Evolutionary conservation across 1,284 basidiomycete genomes (phyloP).

Genomic region (Irpex lacteus): DNA sequence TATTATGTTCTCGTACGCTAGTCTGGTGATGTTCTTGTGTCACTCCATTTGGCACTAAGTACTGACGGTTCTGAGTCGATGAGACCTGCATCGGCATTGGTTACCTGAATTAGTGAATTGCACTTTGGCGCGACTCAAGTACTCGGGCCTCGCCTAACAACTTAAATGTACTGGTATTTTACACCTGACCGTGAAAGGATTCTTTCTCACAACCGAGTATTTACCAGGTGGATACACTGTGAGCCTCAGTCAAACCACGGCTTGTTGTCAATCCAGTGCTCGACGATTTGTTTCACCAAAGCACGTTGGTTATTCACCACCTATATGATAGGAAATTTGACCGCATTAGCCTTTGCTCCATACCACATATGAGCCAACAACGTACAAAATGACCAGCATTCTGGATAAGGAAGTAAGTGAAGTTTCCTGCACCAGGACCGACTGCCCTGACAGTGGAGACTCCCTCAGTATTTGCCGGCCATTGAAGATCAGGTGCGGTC

Average conservation of each 20-base stretch:
- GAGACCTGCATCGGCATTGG: no score
- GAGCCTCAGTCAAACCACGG: background rate
- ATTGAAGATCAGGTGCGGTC: conserved; percentile 1
- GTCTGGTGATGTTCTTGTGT: no score
- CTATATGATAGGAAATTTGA: background rate
- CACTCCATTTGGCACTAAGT: no score
- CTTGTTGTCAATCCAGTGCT: background rate
- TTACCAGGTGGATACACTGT: no score
- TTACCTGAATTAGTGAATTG: no score
- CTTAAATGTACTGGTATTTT: no score
- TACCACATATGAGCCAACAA: background rate
- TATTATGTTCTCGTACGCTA: background rate
- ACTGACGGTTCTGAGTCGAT: no score
- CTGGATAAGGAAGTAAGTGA: conserved; percentile 6
- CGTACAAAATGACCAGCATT: conserved; percentile 9
- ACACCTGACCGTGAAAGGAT: no score
- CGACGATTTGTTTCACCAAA: background rate
- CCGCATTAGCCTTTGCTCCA: no score
- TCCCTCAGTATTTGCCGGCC: background rate
- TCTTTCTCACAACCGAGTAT: no score
- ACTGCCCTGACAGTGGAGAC: conserved; percentile 5
- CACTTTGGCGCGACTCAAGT: no score
- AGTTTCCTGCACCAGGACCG: conserved; percentile 3
- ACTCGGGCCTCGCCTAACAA: no score
- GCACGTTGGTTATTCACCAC: background rate